Evolutionary conservation across 2,329 filamentous ascomycete species (phyloP).

Genomic region (Grosmannia serpens): DNA sequence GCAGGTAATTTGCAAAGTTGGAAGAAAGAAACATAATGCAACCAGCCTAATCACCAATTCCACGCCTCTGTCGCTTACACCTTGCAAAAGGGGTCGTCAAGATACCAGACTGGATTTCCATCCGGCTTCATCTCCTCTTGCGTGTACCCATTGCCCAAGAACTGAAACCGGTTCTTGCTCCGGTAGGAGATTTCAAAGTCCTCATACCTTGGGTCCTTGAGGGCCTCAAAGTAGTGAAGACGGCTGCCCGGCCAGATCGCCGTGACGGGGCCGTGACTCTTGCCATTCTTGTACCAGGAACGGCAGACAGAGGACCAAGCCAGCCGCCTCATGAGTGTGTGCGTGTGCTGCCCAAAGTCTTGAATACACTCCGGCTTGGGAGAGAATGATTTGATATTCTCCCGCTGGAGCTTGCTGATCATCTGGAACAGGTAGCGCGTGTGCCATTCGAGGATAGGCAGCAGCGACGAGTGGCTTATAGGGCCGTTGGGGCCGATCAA

Average conservation of each 20-base stretch:
- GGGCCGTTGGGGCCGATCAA: conserved; percentile 14
- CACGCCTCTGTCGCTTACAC: not conserved
- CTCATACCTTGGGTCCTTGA: conserved; percentile 17
- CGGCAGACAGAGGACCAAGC: conserved; percentile 18
- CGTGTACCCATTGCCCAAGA: conserved; percentile 2
- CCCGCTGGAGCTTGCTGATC: conserved; percentile 16
- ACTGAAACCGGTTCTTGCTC: conserved; percentile 4
- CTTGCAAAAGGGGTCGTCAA: not conserved
- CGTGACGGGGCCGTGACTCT: conserved; percentile 13
- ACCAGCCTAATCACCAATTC: too few relatives aligned
- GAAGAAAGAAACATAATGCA: too few relatives aligned
- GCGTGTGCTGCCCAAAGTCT: conserved; percentile 20
- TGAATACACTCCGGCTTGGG: conserved; percentile 15
- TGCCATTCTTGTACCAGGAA: conserved; percentile 17
- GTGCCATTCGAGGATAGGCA: conserved; percentile 18
- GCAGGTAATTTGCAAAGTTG: too few relatives aligned
- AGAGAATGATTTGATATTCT: conserved; percentile 17
- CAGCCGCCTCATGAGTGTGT: conserved; percentile 18
- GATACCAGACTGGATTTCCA: not conserved
- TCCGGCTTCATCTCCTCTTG: not conserved
- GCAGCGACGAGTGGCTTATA: conserved; percentile 10
- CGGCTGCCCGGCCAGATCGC: conserved; percentile 13
- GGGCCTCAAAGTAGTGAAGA: conserved; percentile 16
- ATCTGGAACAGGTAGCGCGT: conserved; percentile 20
- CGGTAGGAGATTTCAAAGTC: conserved; percentile 17